These are phyloP conservation scores for Linanthus parryae DNA, from an alignment of 148 eudicot species.

Conservation along the genomic window DNA sequence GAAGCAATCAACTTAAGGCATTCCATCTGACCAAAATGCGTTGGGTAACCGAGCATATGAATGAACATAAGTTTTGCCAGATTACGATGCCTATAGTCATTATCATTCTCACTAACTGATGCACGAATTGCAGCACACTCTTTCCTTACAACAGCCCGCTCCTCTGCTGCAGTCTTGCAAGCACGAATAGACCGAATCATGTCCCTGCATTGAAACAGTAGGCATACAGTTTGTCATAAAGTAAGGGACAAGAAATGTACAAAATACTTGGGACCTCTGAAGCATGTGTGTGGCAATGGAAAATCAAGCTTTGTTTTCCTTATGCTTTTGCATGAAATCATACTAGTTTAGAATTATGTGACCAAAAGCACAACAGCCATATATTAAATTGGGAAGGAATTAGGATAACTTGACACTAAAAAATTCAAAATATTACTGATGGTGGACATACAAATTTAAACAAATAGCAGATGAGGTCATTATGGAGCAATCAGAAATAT, in stretches of 20 bases:
- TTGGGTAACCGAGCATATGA: constrained; percentile 99
- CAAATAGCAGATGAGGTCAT: too few relatives aligned
- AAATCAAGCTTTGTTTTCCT: too few relatives aligned
- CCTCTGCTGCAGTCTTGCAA: constrained; percentile 99
- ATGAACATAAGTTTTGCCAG: constrained; percentile 99
- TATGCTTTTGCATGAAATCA: too few relatives aligned
- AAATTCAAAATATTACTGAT: too few relatives aligned
- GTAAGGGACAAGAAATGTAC: neutral
- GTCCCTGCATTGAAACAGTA: constrained; percentile 60
- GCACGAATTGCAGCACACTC: constrained; percentile 98
- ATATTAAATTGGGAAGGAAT: too few relatives aligned
- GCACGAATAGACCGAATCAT: constrained; percentile 98
- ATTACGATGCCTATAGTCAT: constrained; percentile 90
- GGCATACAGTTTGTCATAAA: neutral
- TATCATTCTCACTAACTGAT: constrained; percentile 88
- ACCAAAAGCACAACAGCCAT: too few relatives aligned
- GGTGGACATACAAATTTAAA: too few relatives aligned
- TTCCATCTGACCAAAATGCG: constrained; percentile 99
- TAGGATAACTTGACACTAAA: too few relatives aligned
- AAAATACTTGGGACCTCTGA: too few relatives aligned
- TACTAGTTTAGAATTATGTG: too few relatives aligned
- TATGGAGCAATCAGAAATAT: too few relatives aligned
- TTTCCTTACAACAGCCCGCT: constrained; percentile 95
- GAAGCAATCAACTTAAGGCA: constrained; percentile 94
- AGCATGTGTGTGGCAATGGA: too few relatives aligned